Evolutionary conservation across 2,329 filamentous ascomycete species (phyloP).

Genomic region (Penicillium sp.): DNA sequence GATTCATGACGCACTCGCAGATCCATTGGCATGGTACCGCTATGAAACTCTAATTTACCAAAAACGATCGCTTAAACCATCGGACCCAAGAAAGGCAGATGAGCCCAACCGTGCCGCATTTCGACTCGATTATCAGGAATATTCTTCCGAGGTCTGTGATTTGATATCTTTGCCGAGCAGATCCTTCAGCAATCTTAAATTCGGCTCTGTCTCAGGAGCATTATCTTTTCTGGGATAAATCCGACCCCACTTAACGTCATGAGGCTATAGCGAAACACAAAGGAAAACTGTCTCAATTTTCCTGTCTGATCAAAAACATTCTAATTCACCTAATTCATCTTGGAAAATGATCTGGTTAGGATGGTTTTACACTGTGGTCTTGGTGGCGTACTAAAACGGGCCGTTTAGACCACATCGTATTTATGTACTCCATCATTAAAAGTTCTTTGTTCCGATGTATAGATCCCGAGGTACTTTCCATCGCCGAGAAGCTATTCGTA

Average conservation of each 20-base stretch:
- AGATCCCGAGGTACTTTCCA: not conserved
- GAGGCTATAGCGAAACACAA: not conserved
- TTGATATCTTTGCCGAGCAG: not conserved
- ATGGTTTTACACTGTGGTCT: not conserved
- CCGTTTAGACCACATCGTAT: not conserved
- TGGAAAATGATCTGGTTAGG: not conserved
- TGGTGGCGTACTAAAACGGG: not conserved
- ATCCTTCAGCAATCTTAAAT: not conserved
- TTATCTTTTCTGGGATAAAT: slow-evolving; percentile 3
- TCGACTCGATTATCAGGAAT: not conserved
- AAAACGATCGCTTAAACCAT: not conserved
- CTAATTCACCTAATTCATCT: not conserved
- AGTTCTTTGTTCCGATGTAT: no score
- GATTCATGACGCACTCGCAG: not conserved
- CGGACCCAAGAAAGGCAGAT: not conserved
- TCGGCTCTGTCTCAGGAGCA: not conserved
- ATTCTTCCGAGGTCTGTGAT: not conserved
- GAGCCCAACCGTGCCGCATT: not conserved
- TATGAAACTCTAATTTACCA: not conserved
- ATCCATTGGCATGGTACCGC: not conserved
- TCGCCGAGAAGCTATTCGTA: no score
- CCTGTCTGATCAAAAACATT: not conserved
- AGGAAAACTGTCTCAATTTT: not conserved
- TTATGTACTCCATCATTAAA: no score
- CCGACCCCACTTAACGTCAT: slow-evolving; percentile 5